These are phyloP conservation scores for Dryas alaskensis DNA, from an alignment of 306 rosid species.

Conservation along the genomic window DNA sequence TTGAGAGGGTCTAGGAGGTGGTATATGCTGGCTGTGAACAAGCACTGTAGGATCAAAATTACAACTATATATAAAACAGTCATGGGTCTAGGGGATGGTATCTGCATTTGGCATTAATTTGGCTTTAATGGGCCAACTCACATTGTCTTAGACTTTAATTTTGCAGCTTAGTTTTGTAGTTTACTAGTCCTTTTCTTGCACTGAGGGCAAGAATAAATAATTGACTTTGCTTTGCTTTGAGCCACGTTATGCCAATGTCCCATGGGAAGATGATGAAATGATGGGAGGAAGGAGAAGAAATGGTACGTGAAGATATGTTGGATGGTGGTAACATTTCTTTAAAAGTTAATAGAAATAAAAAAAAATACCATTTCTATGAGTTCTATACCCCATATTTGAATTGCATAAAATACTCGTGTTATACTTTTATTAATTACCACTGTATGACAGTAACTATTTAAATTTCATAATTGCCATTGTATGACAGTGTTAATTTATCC, in stretches of 20 bases:
- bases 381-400: too few species aligned
- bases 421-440: too few species aligned
- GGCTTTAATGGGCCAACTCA: constrained; percentile 9
- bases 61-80: constrained; percentile 35
- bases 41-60: constrained; percentile 33
- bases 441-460: too few species aligned
- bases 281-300: too few species aligned
- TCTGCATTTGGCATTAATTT: not conserved
- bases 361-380: too few species aligned
- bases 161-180: constrained; percentile 10
- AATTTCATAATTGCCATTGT: too few species aligned
- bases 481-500: too few species aligned
- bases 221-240: constrained; percentile 43
- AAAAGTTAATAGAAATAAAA: too few species aligned
- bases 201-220: constrained; percentile 33
- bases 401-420: too few species aligned
- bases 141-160: constrained; percentile 21
- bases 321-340: too few species aligned
- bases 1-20: constrained; percentile 86
- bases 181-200: constrained; percentile 41
- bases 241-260: not conserved
- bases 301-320: too few species aligned
- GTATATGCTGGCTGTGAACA: constrained; percentile 19
- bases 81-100: constrained; percentile 29
- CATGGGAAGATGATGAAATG: too few species aligned